A percentile compares a stretch with the other conserved stretches of the same genome.
These are phyloP conservation scores for Plasmopara halstedii DNA, from an alignment of 352 stramenopile genomes.

Conservation along the genomic window DNA sequence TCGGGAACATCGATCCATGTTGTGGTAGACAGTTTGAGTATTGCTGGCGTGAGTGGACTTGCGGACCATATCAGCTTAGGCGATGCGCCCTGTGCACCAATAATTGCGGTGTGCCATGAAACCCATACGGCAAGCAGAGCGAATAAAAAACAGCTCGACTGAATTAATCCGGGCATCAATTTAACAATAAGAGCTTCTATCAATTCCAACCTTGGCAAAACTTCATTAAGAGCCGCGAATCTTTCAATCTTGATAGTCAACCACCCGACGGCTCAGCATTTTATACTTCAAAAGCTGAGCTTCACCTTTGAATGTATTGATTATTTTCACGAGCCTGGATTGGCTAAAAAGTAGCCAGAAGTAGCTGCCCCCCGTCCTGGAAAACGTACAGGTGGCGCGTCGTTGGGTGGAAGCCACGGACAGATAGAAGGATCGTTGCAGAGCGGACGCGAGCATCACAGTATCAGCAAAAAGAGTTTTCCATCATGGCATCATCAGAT, in stretches of 20 bases:
- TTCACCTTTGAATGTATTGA: neutral
- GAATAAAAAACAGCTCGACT: neutral
- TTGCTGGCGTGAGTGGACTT: slow-evolving; percentile 40
- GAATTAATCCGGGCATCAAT: slow-evolving; percentile 1
- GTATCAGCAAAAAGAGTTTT: neutral
- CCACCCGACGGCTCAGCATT: neutral
- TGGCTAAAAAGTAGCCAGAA: neutral
- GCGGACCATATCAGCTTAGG: slow-evolving; percentile 61
- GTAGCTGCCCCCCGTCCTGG: neutral
- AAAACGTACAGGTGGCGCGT: slow-evolving; percentile 9
- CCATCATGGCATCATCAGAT: neutral
- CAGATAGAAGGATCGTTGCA: slow-evolving; percentile 9
- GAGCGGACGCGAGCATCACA: slow-evolving; percentile 1
- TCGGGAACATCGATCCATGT: slow-evolving; percentile 52
- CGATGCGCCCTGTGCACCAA: slow-evolving; percentile 8
- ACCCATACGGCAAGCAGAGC: slow-evolving; percentile 1
- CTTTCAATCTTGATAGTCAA: slow-evolving; percentile 4
- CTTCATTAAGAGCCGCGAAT: slow-evolving; percentile 14
- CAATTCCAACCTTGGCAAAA: neutral
- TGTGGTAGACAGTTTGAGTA: slow-evolving; percentile 21
- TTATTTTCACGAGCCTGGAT: neutral
- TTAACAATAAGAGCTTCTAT: neutral
- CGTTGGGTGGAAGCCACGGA: slow-evolving; percentile 23
- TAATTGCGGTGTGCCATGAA: neutral
- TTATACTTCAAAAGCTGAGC: no score